A percentile compares a stretch with the other conserved stretches of the same genome.
Evolutionary conservation across 805 yeast genomes (phyloP).

Genomic region (Ogataea glucozyma): DNA sequence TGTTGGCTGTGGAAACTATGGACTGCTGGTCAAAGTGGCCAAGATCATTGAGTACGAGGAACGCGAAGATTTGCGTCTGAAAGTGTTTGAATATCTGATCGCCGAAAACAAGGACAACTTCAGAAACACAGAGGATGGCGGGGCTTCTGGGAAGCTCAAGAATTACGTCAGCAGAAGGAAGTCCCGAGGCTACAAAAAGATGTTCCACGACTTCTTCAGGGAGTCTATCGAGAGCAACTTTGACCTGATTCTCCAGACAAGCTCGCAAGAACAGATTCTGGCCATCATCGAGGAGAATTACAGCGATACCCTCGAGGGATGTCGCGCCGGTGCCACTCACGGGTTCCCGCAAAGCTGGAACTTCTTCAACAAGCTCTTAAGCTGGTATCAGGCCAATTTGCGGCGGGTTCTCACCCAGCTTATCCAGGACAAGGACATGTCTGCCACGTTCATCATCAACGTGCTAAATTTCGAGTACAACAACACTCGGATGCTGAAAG

Average conservation of each 20-base stretch:
- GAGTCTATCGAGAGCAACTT: slow-evolving; percentile 67
- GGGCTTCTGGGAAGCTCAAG: slow-evolving; percentile 27
- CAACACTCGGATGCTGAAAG: slow-evolving; percentile 55
- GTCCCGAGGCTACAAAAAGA: slow-evolving; percentile 60
- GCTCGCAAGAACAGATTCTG: slow-evolving; percentile 48
- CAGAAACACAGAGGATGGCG: slow-evolving; percentile 11
- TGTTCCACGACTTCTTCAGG: slow-evolving; percentile 60
- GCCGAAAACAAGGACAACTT: slow-evolving; percentile 14
- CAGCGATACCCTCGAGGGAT: slow-evolving; percentile 72
- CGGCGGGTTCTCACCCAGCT: slow-evolving; percentile 61
- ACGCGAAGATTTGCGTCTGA: slow-evolving; percentile 64
- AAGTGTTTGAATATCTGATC: slow-evolving; percentile 19
- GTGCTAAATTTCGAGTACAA: slow-evolving; percentile 77
- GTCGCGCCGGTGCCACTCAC: slow-evolving; percentile 54
- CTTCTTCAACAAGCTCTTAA: slow-evolving; percentile 59
- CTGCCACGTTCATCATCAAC: slow-evolving; percentile 70
- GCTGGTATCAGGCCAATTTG: slow-evolving; percentile 66
- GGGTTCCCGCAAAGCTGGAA: slow-evolving; percentile 78
- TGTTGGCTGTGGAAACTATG: slow-evolving; percentile 64
- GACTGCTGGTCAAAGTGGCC: slow-evolving; percentile 68
- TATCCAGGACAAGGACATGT: slow-evolving; percentile 54
- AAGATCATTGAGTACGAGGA: slow-evolving; percentile 82
- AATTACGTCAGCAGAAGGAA: slow-evolving; percentile 43
- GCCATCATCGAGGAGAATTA: slow-evolving; percentile 75
- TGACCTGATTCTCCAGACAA: slow-evolving; percentile 59